These are phyloP conservation scores for Russula ochroleuca DNA, from an alignment of 768 basidiomycete genomes.

Conservation along the genomic window DNA sequence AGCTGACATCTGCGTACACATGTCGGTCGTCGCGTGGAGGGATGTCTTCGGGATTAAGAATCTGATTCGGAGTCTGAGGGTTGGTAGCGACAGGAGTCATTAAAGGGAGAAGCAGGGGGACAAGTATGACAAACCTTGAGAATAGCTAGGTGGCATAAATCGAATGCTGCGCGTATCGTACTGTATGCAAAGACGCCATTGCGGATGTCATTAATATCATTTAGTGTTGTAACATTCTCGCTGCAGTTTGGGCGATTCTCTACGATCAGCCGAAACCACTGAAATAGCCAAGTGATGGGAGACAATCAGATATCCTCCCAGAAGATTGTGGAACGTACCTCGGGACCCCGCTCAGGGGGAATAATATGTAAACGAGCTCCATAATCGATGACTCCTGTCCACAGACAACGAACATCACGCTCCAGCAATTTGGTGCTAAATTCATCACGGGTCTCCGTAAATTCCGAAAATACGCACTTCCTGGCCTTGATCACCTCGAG, in stretches of 20 bases:
- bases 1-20: not conserved
- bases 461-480: not conserved
- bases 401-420: not conserved
- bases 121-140: not conserved
- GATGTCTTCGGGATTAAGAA: not conserved
- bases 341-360: not conserved
- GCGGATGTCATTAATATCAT: not conserved
- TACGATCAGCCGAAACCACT: not conserved
- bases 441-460: not conserved
- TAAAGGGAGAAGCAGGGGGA: not conserved
- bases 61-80: not conserved
- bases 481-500: not conserved
- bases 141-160: not conserved
- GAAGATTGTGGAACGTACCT: not conserved
- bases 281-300: not conserved
- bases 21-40: not conserved
- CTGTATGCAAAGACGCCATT: not conserved
- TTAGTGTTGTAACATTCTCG: not conserved
- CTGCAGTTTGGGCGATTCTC: not conserved
- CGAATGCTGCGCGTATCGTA: not conserved
- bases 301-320: not conserved
- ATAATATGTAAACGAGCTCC: not conserved
- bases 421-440: not conserved
- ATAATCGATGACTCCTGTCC: not conserved
- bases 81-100: too few relatives aligned